Evolutionary conservation across 345 rosid genomes (phyloP), one percentile per base, ranked within the genome.

Genomic region (Toxicodendron radicans): DNA sequence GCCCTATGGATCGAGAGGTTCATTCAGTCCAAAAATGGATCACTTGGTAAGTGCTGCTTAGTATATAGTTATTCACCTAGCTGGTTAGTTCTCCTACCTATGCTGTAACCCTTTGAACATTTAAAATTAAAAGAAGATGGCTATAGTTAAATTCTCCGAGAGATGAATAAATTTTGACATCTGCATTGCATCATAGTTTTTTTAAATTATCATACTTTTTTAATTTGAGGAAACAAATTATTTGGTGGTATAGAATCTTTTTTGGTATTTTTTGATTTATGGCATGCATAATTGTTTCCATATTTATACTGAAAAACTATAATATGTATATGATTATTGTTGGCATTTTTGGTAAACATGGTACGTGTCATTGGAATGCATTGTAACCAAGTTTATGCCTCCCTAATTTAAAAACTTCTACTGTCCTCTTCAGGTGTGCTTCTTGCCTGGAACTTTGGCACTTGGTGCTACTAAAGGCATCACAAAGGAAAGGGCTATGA

Each of bases 11-110:
- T 13, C 84, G 1, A 81, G 85, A n/a, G 97, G 98, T 79, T 77
- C 80, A 38, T 91, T 91, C 79, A 93, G 93, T 81, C 92, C 99
- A n/a, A 95, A 95, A 83, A 95, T 95, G 99, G 99, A 95, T 82
- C 99, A 93, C 83, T 85, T 95, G 95, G 99, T 93, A 89, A 75
- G 94, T 72, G 64, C 38, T 68, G 49, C 70, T 76, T 69, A 21
- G 78, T 76, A 16, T 58, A 70, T 21, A 52, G 57, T 9, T 69
- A 43, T 76, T 59, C 23, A 24, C 32, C 7, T 64, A 64, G 62
- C 61, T 69, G 64, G 13, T 59, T 60, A 49, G 17, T 58, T 38
- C 43, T 38, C 0, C 10, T 5, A 38, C 43, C 43, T 38, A 38
- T 38, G 9, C 43, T 5, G 43, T 38, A 38, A 38, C 7, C 43